A percentile compares a stretch with the other conserved stretches of the same genome.
Conservation (phyloP, 2,329 filamentous ascomycete genomes). For the Sclerotinia borealis region DNA sequence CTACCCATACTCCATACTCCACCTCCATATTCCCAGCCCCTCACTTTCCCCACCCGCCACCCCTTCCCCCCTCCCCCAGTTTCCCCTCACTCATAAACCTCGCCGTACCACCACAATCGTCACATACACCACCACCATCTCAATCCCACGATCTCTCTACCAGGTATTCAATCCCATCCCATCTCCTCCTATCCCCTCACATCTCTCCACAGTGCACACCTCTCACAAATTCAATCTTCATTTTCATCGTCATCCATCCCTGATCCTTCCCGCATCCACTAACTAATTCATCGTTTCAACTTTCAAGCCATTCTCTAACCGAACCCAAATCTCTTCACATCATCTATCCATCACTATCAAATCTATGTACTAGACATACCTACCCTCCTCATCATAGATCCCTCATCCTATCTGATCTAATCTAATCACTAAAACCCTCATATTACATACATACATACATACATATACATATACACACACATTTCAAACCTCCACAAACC, state of each 20-base stretch:
- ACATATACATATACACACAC: neutral
- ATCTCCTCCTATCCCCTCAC: neutral
- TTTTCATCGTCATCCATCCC: no score
- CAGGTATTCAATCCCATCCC: neutral
- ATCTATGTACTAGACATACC: neutral
- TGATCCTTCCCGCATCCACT: neutral
- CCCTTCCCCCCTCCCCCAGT: neutral
- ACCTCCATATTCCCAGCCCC: neutral
- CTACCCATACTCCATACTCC: neutral
- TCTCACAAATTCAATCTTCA: no score
- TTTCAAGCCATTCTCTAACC: neutral
- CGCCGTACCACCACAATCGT: neutral
- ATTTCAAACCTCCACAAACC: neutral
- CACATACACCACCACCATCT: neutral
- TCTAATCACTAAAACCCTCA: neutral
- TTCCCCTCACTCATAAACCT: neutral
- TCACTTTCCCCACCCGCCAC: neutral
- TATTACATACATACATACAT: neutral
- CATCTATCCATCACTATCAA: neutral
- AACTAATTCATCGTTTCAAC: neutral
- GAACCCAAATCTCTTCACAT: neutral
- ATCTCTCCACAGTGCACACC: neutral
- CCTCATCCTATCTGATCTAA: neutral
- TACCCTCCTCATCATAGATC: neutral
- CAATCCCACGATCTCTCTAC: neutral